Conservation (phyloP, 257 asterid genomes). For the Gardenia jasminoides region DNA sequence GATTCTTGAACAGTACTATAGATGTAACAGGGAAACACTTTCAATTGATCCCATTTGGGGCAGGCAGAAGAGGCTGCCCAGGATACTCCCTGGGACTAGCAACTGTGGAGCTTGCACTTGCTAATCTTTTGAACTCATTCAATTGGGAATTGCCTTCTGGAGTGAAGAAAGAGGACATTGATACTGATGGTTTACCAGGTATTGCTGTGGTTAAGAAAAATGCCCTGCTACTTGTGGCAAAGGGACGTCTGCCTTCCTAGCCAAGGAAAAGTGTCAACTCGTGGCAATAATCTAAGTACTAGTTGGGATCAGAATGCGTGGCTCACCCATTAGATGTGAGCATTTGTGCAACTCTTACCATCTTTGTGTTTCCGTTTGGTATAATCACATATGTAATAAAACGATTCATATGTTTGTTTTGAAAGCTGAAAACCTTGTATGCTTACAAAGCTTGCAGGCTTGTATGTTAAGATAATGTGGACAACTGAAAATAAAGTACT, state of each 20-base stretch:
- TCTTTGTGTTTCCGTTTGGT: too few relatives aligned
- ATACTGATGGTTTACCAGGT: neutral
- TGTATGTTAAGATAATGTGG: too few relatives aligned
- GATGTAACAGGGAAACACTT: constrained; percentile 2
- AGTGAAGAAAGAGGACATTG: neutral
- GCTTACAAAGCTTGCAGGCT: too few relatives aligned
- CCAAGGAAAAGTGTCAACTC: too few relatives aligned
- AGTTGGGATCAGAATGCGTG: too few relatives aligned
- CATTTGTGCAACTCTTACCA: too few relatives aligned
- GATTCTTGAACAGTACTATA: neutral
- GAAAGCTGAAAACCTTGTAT: too few relatives aligned
- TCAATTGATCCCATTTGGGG: neutral
- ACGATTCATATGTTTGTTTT: too few relatives aligned
- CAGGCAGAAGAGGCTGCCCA: constrained; percentile 11
- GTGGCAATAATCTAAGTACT: too few relatives aligned
- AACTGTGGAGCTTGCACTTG: neutral
- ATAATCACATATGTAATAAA: too few relatives aligned
- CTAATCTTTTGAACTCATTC: neutral
- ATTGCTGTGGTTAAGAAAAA: neutral
- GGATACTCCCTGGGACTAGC: neutral
- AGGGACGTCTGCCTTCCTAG: neutral
- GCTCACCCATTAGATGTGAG: too few relatives aligned
- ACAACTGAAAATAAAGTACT: too few relatives aligned
- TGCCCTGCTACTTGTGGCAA: neutral
- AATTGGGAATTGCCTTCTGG: constrained; percentile 3